phyloP scores from a whole-genome alignment of 208 protist species.

The Trypanosoma mega region DNA sequence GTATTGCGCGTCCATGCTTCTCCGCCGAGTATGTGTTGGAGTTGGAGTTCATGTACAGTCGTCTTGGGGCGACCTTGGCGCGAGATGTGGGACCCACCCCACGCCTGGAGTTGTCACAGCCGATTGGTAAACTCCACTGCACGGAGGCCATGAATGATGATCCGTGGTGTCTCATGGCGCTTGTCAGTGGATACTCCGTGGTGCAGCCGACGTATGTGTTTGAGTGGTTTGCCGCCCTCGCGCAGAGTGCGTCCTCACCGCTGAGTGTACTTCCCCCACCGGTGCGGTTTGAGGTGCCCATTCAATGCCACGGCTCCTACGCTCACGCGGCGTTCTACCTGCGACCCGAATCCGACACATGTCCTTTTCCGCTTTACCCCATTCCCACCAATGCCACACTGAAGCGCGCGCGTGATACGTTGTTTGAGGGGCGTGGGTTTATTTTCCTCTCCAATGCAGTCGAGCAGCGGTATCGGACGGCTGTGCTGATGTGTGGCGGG shows the following conservation, averaged over 20 bases:
- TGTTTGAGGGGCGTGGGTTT: conserved; percentile 49
- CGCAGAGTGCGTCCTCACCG: conserved; percentile 46
- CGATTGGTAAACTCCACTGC: conserved; percentile 65
- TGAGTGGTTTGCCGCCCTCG: conserved; percentile 75
- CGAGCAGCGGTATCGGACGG: conserved; percentile 39
- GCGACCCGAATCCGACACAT: conserved; percentile 66
- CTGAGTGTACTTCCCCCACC: conserved; percentile 71
- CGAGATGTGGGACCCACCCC: conserved; percentile 17
- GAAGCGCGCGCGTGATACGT: conserved; percentile 35
- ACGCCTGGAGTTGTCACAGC: conserved; percentile 30
- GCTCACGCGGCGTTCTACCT: conserved; percentile 46
- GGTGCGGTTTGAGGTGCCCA: conserved; percentile 53
- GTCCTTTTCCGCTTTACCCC: conserved; percentile 72
- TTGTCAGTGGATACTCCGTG: conserved; percentile 69
- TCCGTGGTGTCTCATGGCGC: conserved; percentile 46
- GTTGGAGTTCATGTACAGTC: conserved; percentile 51
- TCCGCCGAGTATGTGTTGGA: conserved; percentile 42
- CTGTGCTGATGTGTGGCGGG: conserved; percentile 26
- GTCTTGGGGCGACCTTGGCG: conserved; percentile 62
- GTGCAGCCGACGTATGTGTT: conserved; percentile 72
- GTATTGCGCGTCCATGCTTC: conserved; percentile 43
- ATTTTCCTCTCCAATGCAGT: conserved; percentile 50
- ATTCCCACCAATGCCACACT: conserved; percentile 53
- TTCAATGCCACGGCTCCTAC: conserved; percentile 31
- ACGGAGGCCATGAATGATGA: conserved; percentile 55